phyloP scores from a whole-genome alignment of 176 grass and related monocot species.

The Saccharum spontaneum region DNA sequence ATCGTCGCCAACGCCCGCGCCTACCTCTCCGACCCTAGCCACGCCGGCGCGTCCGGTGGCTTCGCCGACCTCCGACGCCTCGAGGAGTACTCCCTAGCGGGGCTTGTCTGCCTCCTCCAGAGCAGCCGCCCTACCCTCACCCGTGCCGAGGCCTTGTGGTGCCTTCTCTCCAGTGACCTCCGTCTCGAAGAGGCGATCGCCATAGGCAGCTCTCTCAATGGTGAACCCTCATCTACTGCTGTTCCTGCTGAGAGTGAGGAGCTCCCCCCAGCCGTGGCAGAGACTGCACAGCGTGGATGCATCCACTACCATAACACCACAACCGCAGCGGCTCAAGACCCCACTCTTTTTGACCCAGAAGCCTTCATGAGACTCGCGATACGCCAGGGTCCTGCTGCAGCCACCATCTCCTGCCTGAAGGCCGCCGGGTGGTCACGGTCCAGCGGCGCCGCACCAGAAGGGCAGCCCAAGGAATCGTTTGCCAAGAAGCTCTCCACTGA shows the following conservation, averaged over 20 bases:
- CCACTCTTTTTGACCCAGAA: conserved; percentile 42
- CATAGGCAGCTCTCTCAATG: conserved; percentile 34
- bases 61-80: conserved; percentile 85
- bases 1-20: conserved; percentile 71
- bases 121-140: conserved; percentile 64
- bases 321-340: not conserved
- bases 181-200: conserved; percentile 68
- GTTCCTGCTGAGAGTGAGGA: conserved; percentile 4
- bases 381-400: conserved; percentile 3
- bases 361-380: conserved; percentile 44
- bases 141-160: conserved; percentile 92
- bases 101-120: conserved; percentile 86
- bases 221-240: not conserved
- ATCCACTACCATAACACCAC: conserved; percentile 24
- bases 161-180: conserved; percentile 84
- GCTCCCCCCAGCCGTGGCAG: not conserved
- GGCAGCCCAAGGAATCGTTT: conserved; percentile 32
- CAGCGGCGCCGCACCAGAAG: not conserved
- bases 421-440: conserved; percentile 23
- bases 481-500: conserved; percentile 52
- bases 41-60: conserved; percentile 23
- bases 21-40: conserved; percentile 53
- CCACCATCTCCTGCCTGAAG: conserved; percentile 40
- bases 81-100: conserved; percentile 87
- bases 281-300: conserved; percentile 27